A percentile compares a stretch with the other conserved stretches of the same genome.
Conservation (phyloP, 495 filamentous ascomycete genomes). For the Penicillium macrosclerotiorum region DNA sequence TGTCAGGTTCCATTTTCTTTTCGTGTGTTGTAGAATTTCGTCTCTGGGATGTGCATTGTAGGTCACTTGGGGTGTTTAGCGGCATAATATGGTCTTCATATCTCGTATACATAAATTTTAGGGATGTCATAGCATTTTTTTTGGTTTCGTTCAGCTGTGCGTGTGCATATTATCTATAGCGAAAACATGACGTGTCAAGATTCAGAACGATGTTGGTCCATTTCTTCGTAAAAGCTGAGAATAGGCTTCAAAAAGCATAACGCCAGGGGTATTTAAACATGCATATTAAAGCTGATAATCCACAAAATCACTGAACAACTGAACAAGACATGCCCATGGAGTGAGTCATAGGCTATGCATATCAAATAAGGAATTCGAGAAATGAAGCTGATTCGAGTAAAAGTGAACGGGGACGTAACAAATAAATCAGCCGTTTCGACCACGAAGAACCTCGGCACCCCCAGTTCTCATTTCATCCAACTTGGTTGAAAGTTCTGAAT, state of each 20-base stretch:
- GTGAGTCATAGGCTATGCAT: constrained; percentile 7
- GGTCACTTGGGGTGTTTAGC: constrained; percentile 13
- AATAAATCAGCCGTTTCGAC: constrained; percentile 29
- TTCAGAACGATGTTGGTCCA: not conserved
- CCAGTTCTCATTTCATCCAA: constrained; percentile 44
- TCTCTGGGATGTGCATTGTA: constrained; percentile 10
- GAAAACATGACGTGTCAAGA: not conserved
- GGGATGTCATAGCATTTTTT: constrained; percentile 4
- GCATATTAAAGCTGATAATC: no score
- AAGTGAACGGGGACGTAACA: not conserved
- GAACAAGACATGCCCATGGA: no score
- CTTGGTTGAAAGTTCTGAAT: constrained; percentile 36
- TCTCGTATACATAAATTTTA: constrained; percentile 16
- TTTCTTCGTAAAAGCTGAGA: not conserved
- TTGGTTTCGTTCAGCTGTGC: no score
- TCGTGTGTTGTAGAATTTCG: not conserved
- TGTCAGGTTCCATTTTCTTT: not conserved
- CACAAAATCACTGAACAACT: no score
- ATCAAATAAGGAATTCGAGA: constrained; percentile 3
- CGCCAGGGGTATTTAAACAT: no score
- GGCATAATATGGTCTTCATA: constrained; percentile 7
- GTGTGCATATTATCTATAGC: constrained; percentile 19
- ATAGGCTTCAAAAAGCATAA: not conserved
- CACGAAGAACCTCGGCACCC: constrained; percentile 41
- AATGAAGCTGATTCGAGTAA: not conserved